Evolutionary conservation across 2,329 filamentous ascomycete genomes (phyloP).

Genomic region (Fusarium denticulatum): DNA sequence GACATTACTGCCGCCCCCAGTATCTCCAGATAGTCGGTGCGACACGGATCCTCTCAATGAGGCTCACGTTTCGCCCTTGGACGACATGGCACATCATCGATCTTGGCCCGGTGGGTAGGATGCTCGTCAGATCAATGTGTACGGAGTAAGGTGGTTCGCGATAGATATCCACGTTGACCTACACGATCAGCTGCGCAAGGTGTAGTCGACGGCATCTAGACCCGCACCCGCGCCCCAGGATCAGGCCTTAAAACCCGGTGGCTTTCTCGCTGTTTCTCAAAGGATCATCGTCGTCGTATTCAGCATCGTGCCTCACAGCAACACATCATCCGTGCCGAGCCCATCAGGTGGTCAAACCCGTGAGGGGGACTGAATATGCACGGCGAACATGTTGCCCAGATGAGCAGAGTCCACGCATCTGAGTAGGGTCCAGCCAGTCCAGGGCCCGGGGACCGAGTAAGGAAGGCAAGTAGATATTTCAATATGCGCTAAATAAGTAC

Average conservation of each 20-base stretch:
- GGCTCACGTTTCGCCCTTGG: slow-evolving; percentile 30
- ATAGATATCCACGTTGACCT: slow-evolving; percentile 28
- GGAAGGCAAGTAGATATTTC: not conserved
- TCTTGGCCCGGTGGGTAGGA: slow-evolving; percentile 17
- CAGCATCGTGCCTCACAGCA: slow-evolving; percentile 21
- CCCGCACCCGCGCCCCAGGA: slow-evolving; percentile 18
- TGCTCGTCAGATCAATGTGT: slow-evolving; percentile 7
- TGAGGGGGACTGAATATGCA: slow-evolving; percentile 6
- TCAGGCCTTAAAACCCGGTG: slow-evolving; percentile 3
- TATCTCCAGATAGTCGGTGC: slow-evolving; percentile 15
- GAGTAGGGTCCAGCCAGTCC: slow-evolving; percentile 6
- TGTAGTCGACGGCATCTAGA: slow-evolving; percentile 25
- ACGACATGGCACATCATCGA: slow-evolving; percentile 33
- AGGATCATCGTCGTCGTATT: slow-evolving; percentile 9
- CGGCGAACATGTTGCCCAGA: slow-evolving; percentile 5
- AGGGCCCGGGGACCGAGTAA: not conserved
- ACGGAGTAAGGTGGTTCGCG: slow-evolving; percentile 6
- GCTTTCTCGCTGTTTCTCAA: not conserved
- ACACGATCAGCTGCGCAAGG: slow-evolving; percentile 38
- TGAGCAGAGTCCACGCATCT: slow-evolving; percentile 10
- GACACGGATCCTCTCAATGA: slow-evolving; percentile 28
- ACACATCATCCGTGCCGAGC: slow-evolving; percentile 3
- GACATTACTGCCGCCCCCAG: slow-evolving; percentile 7
- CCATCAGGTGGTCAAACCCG: slow-evolving; percentile 20
- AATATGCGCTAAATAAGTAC: slow-evolving; percentile 11